These are phyloP conservation scores for Amoebophrya sp. DNA, from an alignment of 169 alveolate species.

Conservation along the genomic window DNA sequence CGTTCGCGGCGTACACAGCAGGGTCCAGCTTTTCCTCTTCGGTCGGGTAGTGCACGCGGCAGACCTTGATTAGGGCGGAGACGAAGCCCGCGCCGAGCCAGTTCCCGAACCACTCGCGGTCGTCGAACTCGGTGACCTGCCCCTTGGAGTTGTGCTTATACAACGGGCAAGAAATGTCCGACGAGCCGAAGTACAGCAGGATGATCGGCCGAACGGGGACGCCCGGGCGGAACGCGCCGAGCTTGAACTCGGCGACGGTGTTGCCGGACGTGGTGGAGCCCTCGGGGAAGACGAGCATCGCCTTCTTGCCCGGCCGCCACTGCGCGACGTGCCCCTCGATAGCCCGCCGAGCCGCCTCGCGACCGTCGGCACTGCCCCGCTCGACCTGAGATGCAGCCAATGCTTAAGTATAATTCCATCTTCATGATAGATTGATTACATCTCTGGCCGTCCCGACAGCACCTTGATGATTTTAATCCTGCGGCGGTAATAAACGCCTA, in stretches of 20 bases:
- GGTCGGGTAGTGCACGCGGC: background rate
- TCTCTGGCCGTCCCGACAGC: no score
- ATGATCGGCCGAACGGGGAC: background rate
- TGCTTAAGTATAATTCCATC: no score
- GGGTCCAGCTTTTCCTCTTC: background rate
- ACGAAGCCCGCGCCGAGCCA: background rate
- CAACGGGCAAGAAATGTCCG: background rate
- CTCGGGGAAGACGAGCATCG: background rate
- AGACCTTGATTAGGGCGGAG: background rate
- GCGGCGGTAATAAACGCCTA: no score
- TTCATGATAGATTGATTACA: no score
- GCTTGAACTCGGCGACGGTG: background rate
- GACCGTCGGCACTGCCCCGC: background rate
- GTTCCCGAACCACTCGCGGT: background rate
- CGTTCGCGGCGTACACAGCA: background rate
- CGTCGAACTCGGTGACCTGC: background rate
- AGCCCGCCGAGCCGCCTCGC: background rate
- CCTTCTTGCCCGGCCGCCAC: background rate
- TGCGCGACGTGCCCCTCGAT: background rate
- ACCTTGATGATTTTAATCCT: no score
- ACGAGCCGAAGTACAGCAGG: background rate
- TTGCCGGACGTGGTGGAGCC: background rate
- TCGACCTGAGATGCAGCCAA: background rate
- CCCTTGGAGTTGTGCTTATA: background rate
- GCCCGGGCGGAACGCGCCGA: background rate